phyloP scores from a whole-genome alignment of 306 rosid species.

The Pachyrhizus erosus region DNA sequence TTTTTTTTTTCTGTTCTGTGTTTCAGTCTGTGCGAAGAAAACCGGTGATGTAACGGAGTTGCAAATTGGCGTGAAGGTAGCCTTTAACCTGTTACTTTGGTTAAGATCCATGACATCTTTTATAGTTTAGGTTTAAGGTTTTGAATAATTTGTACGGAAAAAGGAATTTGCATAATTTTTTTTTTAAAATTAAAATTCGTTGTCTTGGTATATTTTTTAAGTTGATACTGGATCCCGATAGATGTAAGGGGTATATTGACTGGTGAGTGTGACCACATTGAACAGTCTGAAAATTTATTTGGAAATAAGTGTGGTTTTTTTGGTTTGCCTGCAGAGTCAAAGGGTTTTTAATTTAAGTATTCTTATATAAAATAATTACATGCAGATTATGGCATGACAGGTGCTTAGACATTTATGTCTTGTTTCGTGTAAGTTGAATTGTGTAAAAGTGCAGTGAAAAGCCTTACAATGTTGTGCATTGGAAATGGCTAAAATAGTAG shows the following conservation, averaged over 20 bases:
- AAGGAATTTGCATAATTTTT: background rate
- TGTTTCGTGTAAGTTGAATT: background rate
- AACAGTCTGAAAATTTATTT: background rate
- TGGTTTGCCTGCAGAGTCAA: background rate
- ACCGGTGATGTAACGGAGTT: slow-evolving; percentile 72
- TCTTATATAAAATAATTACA: background rate
- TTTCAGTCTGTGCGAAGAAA: slow-evolving; percentile 68
- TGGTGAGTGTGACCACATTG: background rate
- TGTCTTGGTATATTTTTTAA: background rate
- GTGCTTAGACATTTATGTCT: background rate
- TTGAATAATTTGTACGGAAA: background rate
- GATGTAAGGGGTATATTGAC: background rate
- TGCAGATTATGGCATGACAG: background rate
- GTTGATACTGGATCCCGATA: background rate
- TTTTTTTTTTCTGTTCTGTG: background rate
- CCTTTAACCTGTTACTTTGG: background rate
- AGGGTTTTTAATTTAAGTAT: background rate
- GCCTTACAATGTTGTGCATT: background rate
- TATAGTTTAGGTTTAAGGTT: background rate
- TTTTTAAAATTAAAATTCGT: background rate
- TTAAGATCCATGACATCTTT: background rate
- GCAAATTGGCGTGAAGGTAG: slow-evolving; percentile 96
- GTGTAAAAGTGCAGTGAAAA: background rate
- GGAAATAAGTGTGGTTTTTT: background rate
- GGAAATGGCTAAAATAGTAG: background rate